phyloP scores from a whole-genome alignment of 768 basidiomycete genomes.

The Auricularia auricula-judae region DNA sequence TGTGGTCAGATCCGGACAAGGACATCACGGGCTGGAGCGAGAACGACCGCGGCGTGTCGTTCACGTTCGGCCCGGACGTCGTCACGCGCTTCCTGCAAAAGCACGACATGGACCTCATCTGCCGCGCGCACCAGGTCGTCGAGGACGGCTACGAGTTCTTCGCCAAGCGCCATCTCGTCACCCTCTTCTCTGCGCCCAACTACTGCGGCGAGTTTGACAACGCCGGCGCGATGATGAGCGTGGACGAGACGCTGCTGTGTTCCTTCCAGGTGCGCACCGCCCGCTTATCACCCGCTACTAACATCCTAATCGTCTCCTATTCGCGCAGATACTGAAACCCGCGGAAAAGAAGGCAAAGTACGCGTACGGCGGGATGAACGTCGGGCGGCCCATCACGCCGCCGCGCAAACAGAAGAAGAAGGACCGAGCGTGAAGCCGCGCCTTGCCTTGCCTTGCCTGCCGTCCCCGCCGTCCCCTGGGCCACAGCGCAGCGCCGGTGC shows the following conservation, averaged over 20 bases:
- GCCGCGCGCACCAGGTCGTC: conserved; percentile 88
- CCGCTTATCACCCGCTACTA: neutral
- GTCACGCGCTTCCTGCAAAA: conserved; percentile 98
- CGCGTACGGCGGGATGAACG: conserved; percentile 74
- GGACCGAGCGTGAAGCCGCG: conserved; percentile 26
- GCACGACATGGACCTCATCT: conserved; percentile 99
- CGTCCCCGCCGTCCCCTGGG: too few species aligned
- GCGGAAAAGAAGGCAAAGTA: conserved; percentile 99
- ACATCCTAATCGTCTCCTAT: too few species aligned
- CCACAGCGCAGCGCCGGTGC: too few species aligned
- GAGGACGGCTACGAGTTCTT: conserved; percentile 99
- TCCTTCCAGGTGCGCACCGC: conserved; percentile 77
- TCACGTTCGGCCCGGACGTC: conserved; percentile 97
- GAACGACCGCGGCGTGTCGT: conserved; percentile 97
- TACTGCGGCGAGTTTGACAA: conserved; percentile 97
- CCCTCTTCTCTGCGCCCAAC: conserved; percentile 93
- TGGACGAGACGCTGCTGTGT: conserved; percentile 92
- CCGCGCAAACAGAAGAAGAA: conserved; percentile 98
- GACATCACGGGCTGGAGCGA: conserved; percentile 99
- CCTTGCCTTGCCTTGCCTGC: too few species aligned
- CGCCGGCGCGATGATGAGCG: conserved; percentile 99
- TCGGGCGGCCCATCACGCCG: conserved; percentile 71
- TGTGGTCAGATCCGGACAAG: conserved; percentile 99
- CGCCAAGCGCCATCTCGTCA: conserved; percentile 93
- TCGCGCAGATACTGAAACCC: conserved; percentile 82